Evolutionary conservation across 2,329 filamentous ascomycete species (phyloP), one percentile per base, ranked within the genome.

Genomic region (Albophoma yamanashiensis): DNA sequence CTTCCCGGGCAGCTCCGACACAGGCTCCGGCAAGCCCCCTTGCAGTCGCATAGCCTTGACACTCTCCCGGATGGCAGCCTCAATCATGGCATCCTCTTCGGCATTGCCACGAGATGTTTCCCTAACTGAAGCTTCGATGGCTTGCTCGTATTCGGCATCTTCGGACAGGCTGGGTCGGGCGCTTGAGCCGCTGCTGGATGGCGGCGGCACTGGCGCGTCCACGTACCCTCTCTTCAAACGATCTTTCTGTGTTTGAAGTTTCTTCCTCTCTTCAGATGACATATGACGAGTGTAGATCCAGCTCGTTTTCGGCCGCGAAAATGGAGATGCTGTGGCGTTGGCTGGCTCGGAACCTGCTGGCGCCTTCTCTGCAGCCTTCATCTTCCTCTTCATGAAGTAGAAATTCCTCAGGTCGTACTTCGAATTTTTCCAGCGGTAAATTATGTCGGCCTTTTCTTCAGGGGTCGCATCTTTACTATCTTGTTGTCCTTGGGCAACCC

Each of bases 401-500:
- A 86, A 83, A 36, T 78, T 78, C 66, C 83, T 84, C 61, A 89
- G 73, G n/a, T 88, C 82, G 14, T 79, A 76, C 58, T 84, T 81
- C 56, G 83, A 68, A 6, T 76, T 75, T n/a, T 84, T 78, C 87
- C 89, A 95, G 8, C 83, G 78, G 45, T 75, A 72, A 43, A 92
- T 70, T 25, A 93, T 84, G 59, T 87, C 84, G 1, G 78, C 76
- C 45, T 82, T 79, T 71, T 93, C 88, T 62, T 83, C 81, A 0
- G 70, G 69, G 0, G 79, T 82, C 1, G 85, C 76, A 1, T 69
- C 68, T 20, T 76, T 74, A 64, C 85, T 80, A 57, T 92, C 89
- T 52, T 86, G 83, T 62, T 85, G 84, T 1, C 91, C 91, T 70
- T 95, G 89, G 0, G 86, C 79, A 56, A 89, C 89, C 55, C 91